Base-by-base conservation (phyloP, 768 basidiomycete species). In the Cyathus striatus region DNA sequence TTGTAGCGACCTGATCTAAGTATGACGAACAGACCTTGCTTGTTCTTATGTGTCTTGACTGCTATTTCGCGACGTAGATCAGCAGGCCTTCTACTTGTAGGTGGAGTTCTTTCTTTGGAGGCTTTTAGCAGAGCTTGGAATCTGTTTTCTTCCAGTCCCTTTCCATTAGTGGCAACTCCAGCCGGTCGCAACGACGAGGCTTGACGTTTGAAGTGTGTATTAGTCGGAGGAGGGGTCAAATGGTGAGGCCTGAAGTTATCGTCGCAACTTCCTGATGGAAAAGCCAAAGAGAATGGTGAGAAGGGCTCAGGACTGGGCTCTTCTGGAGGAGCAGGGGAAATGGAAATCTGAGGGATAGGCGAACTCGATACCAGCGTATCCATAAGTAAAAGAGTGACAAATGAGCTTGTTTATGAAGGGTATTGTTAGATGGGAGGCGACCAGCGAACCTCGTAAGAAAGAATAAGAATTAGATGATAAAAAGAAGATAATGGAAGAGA, bases 11-110 rank as follows among this genome's bases (percentile, higher is more conserved):
- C 4, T 14, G 23, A n/a, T 10, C 32, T 40, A 33, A 23, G 21
- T 17, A 13, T 23, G 49, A 23, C 41, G 6, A 21, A 70, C 76
- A 52, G 59, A 90, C 89, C 67, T 63, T 87, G 83, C 66, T 83
- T 87, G 56, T 72, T 77, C 65, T 72, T 78, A 62, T 88, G 86
- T 40, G 73, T 75, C 61, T 81, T 86, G 44, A 84, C 61, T 9
- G 83, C 81, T 39, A 86, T 78, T 62, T 89, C 83, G 63, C 80
- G 86, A 50, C 83, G 79, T 40, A 90, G 72, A 62, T 86, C 77
- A 17, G 66, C 66, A 21, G 61, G 61, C 58, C 64, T 74, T 60
- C 73, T 82, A 35, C 48, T 54, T 22, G 58, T 59, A 30, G 68
- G 69, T 10, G 70, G 44, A 20, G 58, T 78, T 51, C 77, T 69